A percentile compares a stretch with the other conserved stretches of the same genome.
Conservation (phyloP, 169 alveolate species). For the Ophryocystis elektroscirrha region DNA sequence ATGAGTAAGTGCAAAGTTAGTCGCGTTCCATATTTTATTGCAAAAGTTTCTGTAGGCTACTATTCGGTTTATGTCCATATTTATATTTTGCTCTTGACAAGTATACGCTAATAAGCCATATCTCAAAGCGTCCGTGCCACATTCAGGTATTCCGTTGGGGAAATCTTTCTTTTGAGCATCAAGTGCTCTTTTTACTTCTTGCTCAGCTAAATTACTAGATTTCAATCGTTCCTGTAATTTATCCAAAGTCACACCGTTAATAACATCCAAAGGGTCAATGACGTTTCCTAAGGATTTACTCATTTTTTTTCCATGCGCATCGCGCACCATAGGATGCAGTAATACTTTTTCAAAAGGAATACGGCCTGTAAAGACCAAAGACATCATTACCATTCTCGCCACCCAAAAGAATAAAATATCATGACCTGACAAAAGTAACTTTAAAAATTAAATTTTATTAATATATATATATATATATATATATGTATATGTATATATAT, state of each 20-base stretch:
- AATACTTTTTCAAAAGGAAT: conserved; percentile 89
- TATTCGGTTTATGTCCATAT: conserved; percentile 80
- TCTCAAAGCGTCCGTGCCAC: conserved; percentile 99
- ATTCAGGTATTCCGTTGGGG: conserved; percentile 93
- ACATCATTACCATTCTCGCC: conserved; percentile 96
- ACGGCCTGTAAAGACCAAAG: conserved; percentile 67
- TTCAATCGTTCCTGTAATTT: conserved; percentile 54
- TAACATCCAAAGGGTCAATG: conserved; percentile 92
- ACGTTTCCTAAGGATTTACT: conserved; percentile 92
- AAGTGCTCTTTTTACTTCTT: conserved; percentile 3
- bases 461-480: too few species aligned
- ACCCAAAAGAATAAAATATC: conserved; percentile 99
- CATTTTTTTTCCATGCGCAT: conserved; percentile 91
- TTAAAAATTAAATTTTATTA: too few species aligned
- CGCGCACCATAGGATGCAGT: conserved; percentile 94
- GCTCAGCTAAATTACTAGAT: conserved; percentile 60
- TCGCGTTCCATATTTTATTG: conserved; percentile 89
- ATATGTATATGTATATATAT: too few species aligned
- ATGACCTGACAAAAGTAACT: conserved; percentile 70
- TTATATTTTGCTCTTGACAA: conserved; percentile 75
- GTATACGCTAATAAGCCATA: conserved; percentile 66
- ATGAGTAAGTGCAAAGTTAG: conserved; percentile 59
- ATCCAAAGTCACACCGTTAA: conserved; percentile 74
- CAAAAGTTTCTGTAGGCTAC: conserved; percentile 89
- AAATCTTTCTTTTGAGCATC: conserved; percentile 65